A percentile compares a stretch with the other conserved stretches of the same genome.
Evolutionary conservation across 805 yeast species (phyloP).

Genomic region (Ascoidea rubescens): DNA sequence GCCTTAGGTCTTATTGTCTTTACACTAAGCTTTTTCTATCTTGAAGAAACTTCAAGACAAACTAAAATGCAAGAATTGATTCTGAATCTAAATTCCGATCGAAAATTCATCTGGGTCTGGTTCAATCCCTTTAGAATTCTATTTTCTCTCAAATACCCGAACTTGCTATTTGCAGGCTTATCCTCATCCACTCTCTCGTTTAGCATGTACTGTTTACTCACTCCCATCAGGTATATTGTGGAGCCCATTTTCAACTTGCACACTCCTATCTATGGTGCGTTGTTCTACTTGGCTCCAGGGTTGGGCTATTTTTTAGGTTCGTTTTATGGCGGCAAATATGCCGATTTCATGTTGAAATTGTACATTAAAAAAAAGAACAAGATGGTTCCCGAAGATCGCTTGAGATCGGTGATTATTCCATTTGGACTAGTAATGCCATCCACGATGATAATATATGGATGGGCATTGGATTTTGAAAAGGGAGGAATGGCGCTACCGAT

Average conservation of each 20-base stretch:
- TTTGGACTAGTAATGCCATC: slow-evolving; percentile 32
- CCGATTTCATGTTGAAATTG: slow-evolving; percentile 32
- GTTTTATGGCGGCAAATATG: slow-evolving; percentile 36
- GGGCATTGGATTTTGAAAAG: slow-evolving; percentile 31
- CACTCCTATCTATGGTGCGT: slow-evolving; percentile 33
- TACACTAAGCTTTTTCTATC: slow-evolving; percentile 21
- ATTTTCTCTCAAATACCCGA: slow-evolving; percentile 26
- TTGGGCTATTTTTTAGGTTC: slow-evolving; percentile 38
- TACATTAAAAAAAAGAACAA: slow-evolving; percentile 27
- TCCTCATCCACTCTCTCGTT: slow-evolving; percentile 27
- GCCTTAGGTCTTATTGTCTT: slow-evolving; percentile 27
- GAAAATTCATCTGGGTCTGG: slow-evolving; percentile 25
- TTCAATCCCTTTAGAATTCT: slow-evolving; percentile 35
- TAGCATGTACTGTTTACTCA: slow-evolving; percentile 36
- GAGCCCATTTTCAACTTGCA: slow-evolving; percentile 39
- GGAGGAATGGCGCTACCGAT: slow-evolving; percentile 47
- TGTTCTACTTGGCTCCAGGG: slow-evolving; percentile 46
- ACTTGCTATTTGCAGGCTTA: slow-evolving; percentile 28
- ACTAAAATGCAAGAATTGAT: slow-evolving; percentile 18
- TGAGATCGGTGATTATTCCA: slow-evolving; percentile 25
- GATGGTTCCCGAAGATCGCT: slow-evolving; percentile 39
- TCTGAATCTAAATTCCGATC: slow-evolving; percentile 16
- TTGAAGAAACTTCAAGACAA: slow-evolving; percentile 31
- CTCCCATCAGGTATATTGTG: slow-evolving; percentile 42
- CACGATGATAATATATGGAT: slow-evolving; percentile 35